These are phyloP conservation scores for Alternaria dauci DNA, from an alignment of 2,329 filamentous ascomycete genomes.

Conservation along the genomic window DNA sequence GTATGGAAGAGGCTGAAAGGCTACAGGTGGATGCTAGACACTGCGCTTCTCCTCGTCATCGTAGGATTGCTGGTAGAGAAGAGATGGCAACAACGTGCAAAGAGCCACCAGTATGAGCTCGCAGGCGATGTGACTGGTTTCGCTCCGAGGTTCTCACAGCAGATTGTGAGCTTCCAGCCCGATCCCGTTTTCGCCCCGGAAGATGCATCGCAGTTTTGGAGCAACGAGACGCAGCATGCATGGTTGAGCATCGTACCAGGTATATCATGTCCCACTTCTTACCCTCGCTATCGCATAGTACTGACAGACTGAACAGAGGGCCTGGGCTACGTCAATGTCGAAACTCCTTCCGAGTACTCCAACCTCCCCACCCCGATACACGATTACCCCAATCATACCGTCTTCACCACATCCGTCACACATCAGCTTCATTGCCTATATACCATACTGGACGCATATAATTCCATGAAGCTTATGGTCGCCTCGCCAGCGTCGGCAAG, in stretches of 20 bases:
- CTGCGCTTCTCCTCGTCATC: constrained; percentile 38
- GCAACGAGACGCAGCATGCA: constrained; percentile 38
- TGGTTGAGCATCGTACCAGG: constrained; percentile 46
- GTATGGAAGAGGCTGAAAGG: constrained; percentile 25
- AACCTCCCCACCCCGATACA: constrained; percentile 45
- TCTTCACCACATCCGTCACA: constrained; percentile 46
- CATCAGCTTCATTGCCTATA: constrained; percentile 49
- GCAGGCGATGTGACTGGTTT: constrained; percentile 45
- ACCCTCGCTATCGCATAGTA: neutral
- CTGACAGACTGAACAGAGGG: constrained; percentile 30
- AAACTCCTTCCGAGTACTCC: constrained; percentile 29
- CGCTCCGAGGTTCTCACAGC: constrained; percentile 45
- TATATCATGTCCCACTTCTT: constrained; percentile 8
- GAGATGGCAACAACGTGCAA: constrained; percentile 23
- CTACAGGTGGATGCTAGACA: constrained; percentile 42
- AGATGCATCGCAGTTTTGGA: constrained; percentile 42
- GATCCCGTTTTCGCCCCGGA: constrained; percentile 39
- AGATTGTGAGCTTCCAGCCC: constrained; percentile 40
- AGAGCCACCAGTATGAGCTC: constrained; percentile 32
- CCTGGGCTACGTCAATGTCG: constrained; percentile 44
- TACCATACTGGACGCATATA: constrained; percentile 45
- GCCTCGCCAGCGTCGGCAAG: constrained; percentile 15
- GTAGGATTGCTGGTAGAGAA: constrained; percentile 40
- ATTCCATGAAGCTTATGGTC: constrained; percentile 32
- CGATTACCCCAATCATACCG: constrained; percentile 41